phyloP scores from a whole-genome alignment of 176 grass and related monocot genomes.

The Pontederia paniculata region DNA sequence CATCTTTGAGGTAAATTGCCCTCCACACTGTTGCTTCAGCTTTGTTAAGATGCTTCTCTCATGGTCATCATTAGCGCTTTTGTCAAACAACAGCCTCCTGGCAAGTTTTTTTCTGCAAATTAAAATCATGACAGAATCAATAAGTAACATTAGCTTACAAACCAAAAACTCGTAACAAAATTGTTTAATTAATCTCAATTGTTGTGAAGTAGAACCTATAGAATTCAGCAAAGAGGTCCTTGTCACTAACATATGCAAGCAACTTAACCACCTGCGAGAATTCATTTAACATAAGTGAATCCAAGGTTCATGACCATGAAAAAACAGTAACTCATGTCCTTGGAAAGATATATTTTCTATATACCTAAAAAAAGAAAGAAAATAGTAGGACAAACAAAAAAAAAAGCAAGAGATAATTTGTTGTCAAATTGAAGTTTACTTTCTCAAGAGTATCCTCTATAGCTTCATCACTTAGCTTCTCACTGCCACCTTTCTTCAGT shows the following conservation, averaged over 20 bases:
- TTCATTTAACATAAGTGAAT: background rate
- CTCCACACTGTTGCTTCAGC: slow-evolving; percentile 95
- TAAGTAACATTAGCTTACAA: background rate
- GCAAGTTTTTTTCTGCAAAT: slow-evolving; percentile 91
- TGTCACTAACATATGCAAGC: slow-evolving; percentile 86
- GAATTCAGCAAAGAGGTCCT: slow-evolving; percentile 93
- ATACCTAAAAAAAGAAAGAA: background rate
- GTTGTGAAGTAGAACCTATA: slow-evolving; percentile 37
- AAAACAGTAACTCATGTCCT: background rate
- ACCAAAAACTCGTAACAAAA: background rate
- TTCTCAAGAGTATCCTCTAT: slow-evolving; percentile 99
- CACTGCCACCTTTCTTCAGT: slow-evolving; percentile 93
- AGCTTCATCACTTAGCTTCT: slow-evolving; percentile 98
- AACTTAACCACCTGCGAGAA: slow-evolving; percentile 73
- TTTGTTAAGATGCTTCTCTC: slow-evolving; percentile 97
- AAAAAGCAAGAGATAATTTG: background rate
- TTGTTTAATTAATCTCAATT: background rate
- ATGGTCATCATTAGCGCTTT: slow-evolving; percentile 98
- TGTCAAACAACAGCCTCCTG: slow-evolving; percentile 91
- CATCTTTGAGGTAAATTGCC: slow-evolving; percentile 98
- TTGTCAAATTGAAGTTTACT: slow-evolving; percentile 19
- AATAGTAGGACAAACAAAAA: background rate
- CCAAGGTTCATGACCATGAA: background rate
- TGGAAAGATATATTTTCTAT: background rate
- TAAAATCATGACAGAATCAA: slow-evolving; percentile 4